A percentile compares a stretch with the other conserved stretches of the same genome.
These are phyloP conservation scores for Cladorrhinum sp. DNA, from an alignment of 2,329 filamentous ascomycete genomes.

Conservation along the genomic window DNA sequence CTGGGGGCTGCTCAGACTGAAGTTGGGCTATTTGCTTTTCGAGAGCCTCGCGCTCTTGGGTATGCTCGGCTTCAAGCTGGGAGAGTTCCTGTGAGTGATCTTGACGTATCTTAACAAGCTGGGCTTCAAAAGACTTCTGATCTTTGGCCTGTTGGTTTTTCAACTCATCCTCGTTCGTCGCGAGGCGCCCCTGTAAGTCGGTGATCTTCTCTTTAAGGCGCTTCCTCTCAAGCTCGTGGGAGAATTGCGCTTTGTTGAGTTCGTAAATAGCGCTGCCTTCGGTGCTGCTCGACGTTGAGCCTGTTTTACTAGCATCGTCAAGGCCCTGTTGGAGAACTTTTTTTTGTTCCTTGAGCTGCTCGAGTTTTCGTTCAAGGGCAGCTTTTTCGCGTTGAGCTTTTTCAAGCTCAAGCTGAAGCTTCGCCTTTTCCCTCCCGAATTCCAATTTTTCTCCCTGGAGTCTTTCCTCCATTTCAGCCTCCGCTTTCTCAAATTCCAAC, in stretches of 20 bases:
- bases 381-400: background rate
- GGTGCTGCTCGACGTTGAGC: background rate
- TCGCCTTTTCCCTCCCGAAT: background rate
- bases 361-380: background rate
- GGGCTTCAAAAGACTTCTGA: background rate
- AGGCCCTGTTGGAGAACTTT: background rate
- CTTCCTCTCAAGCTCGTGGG: background rate
- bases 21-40: background rate
- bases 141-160: background rate
- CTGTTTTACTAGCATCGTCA: background rate
- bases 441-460: background rate
- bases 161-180: background rate
- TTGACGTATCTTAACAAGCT: background rate
- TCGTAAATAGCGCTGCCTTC: background rate
- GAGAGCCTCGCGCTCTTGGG: background rate
- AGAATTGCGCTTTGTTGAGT: background rate
- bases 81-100: background rate
- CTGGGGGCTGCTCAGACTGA: background rate
- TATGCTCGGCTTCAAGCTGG: background rate
- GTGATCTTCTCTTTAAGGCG: conserved; percentile 2
- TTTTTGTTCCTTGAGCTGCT: conserved; percentile 1
- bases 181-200: background rate
- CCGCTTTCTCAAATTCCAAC: background rate
- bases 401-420: background rate
- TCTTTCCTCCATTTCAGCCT: background rate